phyloP scores from a whole-genome alignment of 805 yeast genomes.

The Kodamaea hsintzibuensis region DNA sequence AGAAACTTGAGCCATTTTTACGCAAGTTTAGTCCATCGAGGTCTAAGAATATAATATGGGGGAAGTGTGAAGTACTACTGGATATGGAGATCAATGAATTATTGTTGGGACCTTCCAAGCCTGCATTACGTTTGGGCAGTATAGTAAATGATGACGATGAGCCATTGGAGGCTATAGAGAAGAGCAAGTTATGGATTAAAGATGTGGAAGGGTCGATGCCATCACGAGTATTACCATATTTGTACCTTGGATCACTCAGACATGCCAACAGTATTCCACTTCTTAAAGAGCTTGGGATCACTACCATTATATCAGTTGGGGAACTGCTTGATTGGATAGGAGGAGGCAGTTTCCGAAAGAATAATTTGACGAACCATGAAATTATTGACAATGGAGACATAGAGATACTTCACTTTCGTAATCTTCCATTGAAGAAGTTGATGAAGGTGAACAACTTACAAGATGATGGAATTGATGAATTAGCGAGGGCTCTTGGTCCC shows the following conservation, averaged over 20 bases:
- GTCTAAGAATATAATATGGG: conserved; percentile 24
- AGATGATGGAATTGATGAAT: conserved; percentile 88
- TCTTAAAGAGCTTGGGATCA: conserved; percentile 64
- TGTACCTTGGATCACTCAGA: conserved; percentile 78
- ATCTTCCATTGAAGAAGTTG: conserved; percentile 42
- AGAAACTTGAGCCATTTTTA: conserved; percentile 63
- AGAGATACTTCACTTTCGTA: conserved; percentile 22
- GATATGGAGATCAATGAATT: conserved; percentile 36
- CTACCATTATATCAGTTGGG: conserved; percentile 81
- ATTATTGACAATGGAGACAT: conserved; percentile 31
- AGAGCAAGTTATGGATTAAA: conserved; percentile 33
- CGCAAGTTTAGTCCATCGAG: conserved; percentile 58
- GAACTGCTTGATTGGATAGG: conserved; percentile 69
- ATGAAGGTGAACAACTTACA: conserved; percentile 72
- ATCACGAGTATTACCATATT: conserved; percentile 76
- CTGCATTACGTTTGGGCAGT: conserved; percentile 24
- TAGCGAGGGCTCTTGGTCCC: conserved; percentile 59
- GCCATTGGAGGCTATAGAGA: conserved; percentile 14
- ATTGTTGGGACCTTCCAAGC: conserved; percentile 20
- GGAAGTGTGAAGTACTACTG: conserved; percentile 29
- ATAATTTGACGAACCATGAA: conserved; percentile 24
- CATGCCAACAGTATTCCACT: conserved; percentile 78
- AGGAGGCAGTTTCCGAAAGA: conserved; percentile 28
- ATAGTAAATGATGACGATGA: conserved; percentile 26
- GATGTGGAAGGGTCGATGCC: conserved; percentile 72